Conservation (phyloP, 805 yeast species). For the Lachancea dasiensis region DNA sequence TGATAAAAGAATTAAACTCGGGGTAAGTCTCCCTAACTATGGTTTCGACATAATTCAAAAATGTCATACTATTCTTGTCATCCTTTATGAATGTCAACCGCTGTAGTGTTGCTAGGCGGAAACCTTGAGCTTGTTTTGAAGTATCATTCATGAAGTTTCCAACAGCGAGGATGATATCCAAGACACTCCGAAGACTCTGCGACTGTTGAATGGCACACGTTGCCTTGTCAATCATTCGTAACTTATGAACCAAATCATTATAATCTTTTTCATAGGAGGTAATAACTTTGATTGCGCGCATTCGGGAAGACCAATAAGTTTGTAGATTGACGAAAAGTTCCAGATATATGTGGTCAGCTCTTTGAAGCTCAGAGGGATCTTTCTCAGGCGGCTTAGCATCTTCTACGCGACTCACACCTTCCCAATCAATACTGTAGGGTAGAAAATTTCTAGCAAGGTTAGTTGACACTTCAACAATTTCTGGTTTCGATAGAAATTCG, state of each 20-base stretch:
- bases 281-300: constrained; percentile 69
- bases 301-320: constrained; percentile 88
- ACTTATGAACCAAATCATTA: constrained; percentile 57
- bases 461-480: constrained; percentile 68
- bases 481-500: constrained; percentile 77
- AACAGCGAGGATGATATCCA: constrained; percentile 80
- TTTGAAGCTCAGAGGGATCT: constrained; percentile 68
- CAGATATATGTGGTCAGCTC: constrained; percentile 81
- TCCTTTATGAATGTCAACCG: constrained; percentile 87
- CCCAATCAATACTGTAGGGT: constrained; percentile 77
- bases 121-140: constrained; percentile 90
- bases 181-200: constrained; percentile 58
- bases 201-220: constrained; percentile 61
- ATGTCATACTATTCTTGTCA: constrained; percentile 78
- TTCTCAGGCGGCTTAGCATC: constrained; percentile 49
- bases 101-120: constrained; percentile 83
- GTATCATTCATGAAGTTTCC: constrained; percentile 96
- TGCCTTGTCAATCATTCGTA: constrained; percentile 69
- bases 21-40: constrained; percentile 82
- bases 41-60: constrained; percentile 87
- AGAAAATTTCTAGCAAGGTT: constrained; percentile 63
- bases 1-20: constrained; percentile 64
- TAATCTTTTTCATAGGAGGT: constrained; percentile 76
- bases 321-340: constrained; percentile 79
- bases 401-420: constrained; percentile 35